Base-by-base conservation (phyloP, 768 basidiomycete genomes). In the Rhizopogon vesiculosus region DNA sequence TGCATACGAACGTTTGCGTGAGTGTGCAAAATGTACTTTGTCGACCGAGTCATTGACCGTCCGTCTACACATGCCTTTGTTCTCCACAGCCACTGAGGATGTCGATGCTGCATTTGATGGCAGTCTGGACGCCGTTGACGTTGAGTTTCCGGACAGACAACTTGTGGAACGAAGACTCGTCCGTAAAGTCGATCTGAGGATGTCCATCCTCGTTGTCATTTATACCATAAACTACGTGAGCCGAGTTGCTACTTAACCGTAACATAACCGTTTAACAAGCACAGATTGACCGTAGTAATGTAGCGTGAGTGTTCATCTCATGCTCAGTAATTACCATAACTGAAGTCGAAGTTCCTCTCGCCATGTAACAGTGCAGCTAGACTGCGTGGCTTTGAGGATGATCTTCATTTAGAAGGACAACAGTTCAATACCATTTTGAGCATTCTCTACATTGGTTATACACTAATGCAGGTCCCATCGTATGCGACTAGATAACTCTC, bases 401-500 rank as follows among this genome's bases (percentile, higher is more conserved):
- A 91, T 67, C 76, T 91, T 29, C 70, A 79, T 40, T 73, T 91
- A 16, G 69, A 78, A 59, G 84, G 81, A 38, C 70, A 76, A 52
- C 76, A 90, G 60, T 91, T 89, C 64, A 78, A 83, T 9, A 84
- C 86, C 0, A 69, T 90, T 15, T 69, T 91, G 41, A 85, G 85
- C 41, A 80, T 86, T 51, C 75, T 87, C 48, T 87, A 86, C 59
- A 74, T 86, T 33, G 87, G 86, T 15, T 90, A 90, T 63, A 86
- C 86, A 56, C 69, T 88, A 39, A 89, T 89, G 87, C 89, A 91
- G 66, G 78, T 91, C 51, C 88, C 88, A 35, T 87, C 84, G 84
- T 86, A 61, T 64, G 84, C 70, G 3, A 10, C 5, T 63, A 28
- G n/a, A 41, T 33, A 46, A 10, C 25, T 48, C 18, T 44, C n/a